Evolutionary conservation across 2,329 filamentous ascomycete genomes (phyloP).

Genomic region (Pseudogymnoascus sp.): DNA sequence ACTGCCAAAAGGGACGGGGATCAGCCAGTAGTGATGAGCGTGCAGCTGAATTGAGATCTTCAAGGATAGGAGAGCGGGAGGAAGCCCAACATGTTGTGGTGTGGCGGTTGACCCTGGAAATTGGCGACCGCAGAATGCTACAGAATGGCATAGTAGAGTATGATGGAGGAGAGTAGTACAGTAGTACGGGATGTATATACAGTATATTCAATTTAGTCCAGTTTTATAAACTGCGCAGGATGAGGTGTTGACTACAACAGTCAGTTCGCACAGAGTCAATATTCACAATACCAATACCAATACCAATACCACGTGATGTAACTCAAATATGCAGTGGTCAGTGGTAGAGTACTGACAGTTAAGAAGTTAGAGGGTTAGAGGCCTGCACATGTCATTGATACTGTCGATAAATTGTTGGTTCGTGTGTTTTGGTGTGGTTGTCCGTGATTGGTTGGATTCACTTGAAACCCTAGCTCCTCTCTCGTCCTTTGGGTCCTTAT

Average conservation of each 20-base stretch:
- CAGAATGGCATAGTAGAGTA: background rate
- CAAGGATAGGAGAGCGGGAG: background rate
- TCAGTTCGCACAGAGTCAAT: background rate
- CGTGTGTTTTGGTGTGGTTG: background rate
- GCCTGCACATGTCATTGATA: background rate
- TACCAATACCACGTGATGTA: background rate
- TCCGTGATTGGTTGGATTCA: background rate
- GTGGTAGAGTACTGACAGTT: no score
- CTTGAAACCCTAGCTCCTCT: constrained; percentile 1
- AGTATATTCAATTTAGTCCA: background rate
- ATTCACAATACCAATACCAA: no score
- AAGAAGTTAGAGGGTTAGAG: no score
- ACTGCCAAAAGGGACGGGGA: background rate
- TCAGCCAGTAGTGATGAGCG: background rate
- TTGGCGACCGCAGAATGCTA: background rate
- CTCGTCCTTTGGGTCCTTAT: background rate
- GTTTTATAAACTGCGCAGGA: background rate
- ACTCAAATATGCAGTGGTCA: no score
- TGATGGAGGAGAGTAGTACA: background rate
- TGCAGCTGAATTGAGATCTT: constrained; percentile 7
- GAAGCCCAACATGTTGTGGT: background rate
- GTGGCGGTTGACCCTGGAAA: background rate
- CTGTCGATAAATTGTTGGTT: background rate
- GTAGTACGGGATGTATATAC: background rate
- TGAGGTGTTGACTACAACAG: background rate